These are phyloP conservation scores for Yamadazyma dushanensis DNA, from an alignment of 1,139 yeast genomes.

Conservation along the genomic window DNA sequence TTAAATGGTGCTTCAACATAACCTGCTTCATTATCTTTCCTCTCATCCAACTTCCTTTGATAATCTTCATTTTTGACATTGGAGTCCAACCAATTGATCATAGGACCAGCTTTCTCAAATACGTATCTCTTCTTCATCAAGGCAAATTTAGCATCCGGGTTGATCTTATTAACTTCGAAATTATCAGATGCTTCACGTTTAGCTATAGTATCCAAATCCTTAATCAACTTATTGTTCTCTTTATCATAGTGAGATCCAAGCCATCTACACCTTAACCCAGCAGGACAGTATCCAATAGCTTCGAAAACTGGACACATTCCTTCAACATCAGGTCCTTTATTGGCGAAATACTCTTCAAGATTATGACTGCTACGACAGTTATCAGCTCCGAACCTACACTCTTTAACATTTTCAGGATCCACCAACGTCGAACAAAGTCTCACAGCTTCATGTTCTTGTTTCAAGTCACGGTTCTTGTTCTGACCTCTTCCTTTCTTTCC, in stretches of 20 bases:
- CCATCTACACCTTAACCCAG: constrained; percentile 93
- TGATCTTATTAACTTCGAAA: constrained; percentile 67
- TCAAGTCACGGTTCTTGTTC: constrained; percentile 81
- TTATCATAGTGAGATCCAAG: constrained; percentile 67
- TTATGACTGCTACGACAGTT: constrained; percentile 81
- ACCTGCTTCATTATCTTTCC: constrained; percentile 34
- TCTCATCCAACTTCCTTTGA: constrained; percentile 34
- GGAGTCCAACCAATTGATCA: constrained; percentile 56
- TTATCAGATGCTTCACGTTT: constrained; percentile 32
- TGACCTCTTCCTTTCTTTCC: constrained; percentile 69
- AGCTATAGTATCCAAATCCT: constrained; percentile 38
- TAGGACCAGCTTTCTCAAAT: constrained; percentile 55
- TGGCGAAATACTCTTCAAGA: constrained; percentile 56
- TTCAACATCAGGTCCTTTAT: constrained; percentile 70
- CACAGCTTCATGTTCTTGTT: constrained; percentile 65
- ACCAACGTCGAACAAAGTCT: constrained; percentile 65
- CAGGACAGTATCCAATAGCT: constrained; percentile 86
- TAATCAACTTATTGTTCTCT: constrained; percentile 46
- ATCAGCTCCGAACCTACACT: constrained; percentile 68
- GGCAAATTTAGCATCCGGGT: constrained; percentile 48
- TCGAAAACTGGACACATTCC: constrained; percentile 82
- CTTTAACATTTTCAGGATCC: constrained; percentile 48
- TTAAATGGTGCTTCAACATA: constrained; percentile 79
- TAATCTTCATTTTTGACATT: constrained; percentile 38
- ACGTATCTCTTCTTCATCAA: constrained; percentile 65